Evolutionary conservation across 2,329 filamentous ascomycete genomes (phyloP).

Genomic region (Aureobasidium sp.): DNA sequence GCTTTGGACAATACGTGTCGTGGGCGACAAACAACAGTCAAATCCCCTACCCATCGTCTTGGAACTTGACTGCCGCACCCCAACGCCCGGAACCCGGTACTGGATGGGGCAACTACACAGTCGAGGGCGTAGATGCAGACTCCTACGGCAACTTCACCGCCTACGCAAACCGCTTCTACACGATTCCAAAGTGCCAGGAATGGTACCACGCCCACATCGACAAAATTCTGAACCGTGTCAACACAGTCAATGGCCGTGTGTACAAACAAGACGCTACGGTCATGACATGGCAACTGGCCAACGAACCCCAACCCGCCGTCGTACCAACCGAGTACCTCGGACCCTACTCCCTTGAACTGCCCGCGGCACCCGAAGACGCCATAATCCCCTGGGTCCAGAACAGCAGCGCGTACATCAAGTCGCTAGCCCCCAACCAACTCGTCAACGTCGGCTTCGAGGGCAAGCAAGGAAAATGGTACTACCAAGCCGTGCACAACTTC

Average conservation of each 20-base stretch:
- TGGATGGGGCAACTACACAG: conserved; percentile 33
- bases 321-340: conserved; percentile 22
- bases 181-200: conserved; percentile 25
- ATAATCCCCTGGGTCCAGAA: conserved; percentile 31
- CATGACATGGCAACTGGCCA: conserved; percentile 35
- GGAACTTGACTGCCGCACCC: conserved; percentile 30
- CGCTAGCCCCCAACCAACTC: conserved; percentile 29
- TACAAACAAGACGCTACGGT: conserved; percentile 32
- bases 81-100: conserved; percentile 26
- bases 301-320: conserved; percentile 29
- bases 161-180: conserved; percentile 30
- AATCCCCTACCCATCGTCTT: conserved; percentile 31
- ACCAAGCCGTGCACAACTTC: conserved; percentile 30
- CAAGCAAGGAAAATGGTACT: conserved; percentile 33
- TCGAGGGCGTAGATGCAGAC: conserved; percentile 26
- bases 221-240: conserved; percentile 28
- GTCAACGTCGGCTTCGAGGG: conserved; percentile 31
- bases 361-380: conserved; percentile 25
- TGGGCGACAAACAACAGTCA: conserved; percentile 27
- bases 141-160: conserved; percentile 23
- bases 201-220: conserved; percentile 32
- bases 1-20: conserved; percentile 31
- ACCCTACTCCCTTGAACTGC: conserved; percentile 22
- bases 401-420: conserved; percentile 30
- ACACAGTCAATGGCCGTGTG: conserved; percentile 28